Base-by-base conservation (phyloP, 2,329 filamentous ascomycete genomes). In the Aspergillus awamori region DNA sequence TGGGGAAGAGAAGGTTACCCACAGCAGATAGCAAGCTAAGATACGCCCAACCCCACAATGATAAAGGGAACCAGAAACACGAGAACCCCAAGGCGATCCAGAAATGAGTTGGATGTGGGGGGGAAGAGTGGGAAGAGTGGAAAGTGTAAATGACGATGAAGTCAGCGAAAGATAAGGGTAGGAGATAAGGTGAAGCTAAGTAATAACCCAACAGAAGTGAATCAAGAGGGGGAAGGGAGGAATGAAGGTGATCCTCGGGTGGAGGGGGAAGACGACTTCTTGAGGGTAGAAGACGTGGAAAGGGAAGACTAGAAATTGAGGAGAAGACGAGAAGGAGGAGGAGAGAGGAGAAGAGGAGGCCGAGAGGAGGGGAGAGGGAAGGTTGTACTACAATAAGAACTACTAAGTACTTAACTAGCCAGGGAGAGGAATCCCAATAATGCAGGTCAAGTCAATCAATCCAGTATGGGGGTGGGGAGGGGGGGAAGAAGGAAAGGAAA, bases 401-500 rank as follows among this genome's bases (percentile, higher is more conserved):
- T 36, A 36, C 10, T 13, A 13, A 36, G 20, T 20, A 20, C 20
- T 2, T 36, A 13, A 36, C 13, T 36, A 36, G 33, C 33, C 33
- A 36, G 33, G 33, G 33, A 36, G 33, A 36, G 33, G 33, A 36
- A 15, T 36, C 30, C 30, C 30, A 36, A 36, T 36, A 36, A 10
- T 36, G 33, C 33, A 36, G 33, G 33, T 36, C 33, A 36, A 30
- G 28, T 8, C 8, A 7, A 28, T 28, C 26, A 4, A 30, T 30
- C 33, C 33, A 36, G 33, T 30, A 64, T 58, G 65, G 62, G 64
- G 64, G 65, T 67, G 65, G 65, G 64, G 65, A 67, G 65, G 65
- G 65, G 65, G 20, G 20, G 20, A 20, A 20, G 20, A 20, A 20
- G 20, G 20, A 20, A 64, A 52, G 22, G 51, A 22, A 30, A 39